Percentiles rank a stretch among this genome's conserved stretches.
phyloP scores from a whole-genome alignment of 2,329 filamentous ascomycete species.

The Ascochyta clinopodiicola region DNA sequence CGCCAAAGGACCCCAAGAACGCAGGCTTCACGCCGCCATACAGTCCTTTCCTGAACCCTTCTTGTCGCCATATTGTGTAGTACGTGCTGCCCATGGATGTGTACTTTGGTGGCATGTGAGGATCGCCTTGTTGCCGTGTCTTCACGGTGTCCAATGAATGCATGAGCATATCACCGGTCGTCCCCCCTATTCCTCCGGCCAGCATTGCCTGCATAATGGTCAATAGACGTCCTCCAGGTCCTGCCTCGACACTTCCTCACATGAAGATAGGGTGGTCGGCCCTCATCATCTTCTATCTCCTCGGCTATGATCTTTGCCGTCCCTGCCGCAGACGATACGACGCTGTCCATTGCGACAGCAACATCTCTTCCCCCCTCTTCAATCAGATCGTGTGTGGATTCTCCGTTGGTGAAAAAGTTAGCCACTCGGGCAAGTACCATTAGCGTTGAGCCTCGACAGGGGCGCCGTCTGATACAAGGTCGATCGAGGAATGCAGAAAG shows the following conservation, averaged over 20 bases:
- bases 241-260: constrained; percentile 38
- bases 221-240: constrained; percentile 25
- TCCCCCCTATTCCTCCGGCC: constrained; percentile 90
- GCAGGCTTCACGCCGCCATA: constrained; percentile 95
- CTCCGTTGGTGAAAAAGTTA: constrained; percentile 53
- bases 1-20: constrained; percentile 88
- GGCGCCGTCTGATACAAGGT: constrained; percentile 16
- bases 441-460: constrained; percentile 38
- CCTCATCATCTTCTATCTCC: constrained; percentile 51
- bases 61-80: constrained; percentile 89
- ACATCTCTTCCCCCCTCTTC: constrained; percentile 46
- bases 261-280: constrained; percentile 57
- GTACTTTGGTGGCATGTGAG: constrained; percentile 91
- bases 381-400: constrained; percentile 40
- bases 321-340: constrained; percentile 30
- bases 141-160: constrained; percentile 99
- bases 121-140: constrained; percentile 95
- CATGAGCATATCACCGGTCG: constrained; percentile 96
- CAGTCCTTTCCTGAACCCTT: constrained; percentile 82
- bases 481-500: background rate
- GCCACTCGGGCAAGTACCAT: constrained; percentile 60
- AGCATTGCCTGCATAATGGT: constrained; percentile 77
- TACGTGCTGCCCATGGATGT: constrained; percentile 89
- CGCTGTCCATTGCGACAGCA: constrained; percentile 30
- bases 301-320: constrained; percentile 26